Base-by-base conservation (phyloP, 106 monocot species). In the Alisma plantagoaquatica region DNA sequence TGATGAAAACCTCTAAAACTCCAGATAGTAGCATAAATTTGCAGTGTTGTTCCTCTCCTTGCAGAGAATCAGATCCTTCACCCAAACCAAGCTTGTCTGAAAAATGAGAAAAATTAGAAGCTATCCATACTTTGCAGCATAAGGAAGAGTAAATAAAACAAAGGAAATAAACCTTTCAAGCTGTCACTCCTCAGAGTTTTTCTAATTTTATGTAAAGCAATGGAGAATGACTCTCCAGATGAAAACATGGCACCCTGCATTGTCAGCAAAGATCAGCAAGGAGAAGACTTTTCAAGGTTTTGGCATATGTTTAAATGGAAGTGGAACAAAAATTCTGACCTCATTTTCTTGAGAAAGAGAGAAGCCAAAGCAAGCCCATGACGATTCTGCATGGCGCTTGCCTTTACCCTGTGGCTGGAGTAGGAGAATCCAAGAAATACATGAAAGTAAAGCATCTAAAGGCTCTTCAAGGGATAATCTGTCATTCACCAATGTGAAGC, bases 321-420 rank as follows among this genome's bases (percentile, higher is more conserved):
- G n/a, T n/a, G n/a, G n/a, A n/a, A n/a, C n/a, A n/a, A n/a, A n/a
- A n/a, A 38, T 14, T 38, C 6, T 38, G 9, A 94, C 94, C 78
- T 94, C 83, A 70, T 59, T 73, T n/a, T 96, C 84, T 68, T 81
- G 96, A 29, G 96, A 81, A 66, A 84, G 63, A 27, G 84, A 84
- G 31, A 96, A 96, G 23, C 70, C 80, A 59, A 89, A 78, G 76
- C 80, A 81, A 32, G 77, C 61, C 75, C 69, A 76, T 56, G 81
- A 63, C 44, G 51, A 30, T 16, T 78, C 73, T 54, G 73, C 61
- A 69, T 63, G 57, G 47, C 31, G 54, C 4, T 81, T 73, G 56
- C 69, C 49, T 63, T 76, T 79, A 32, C 30, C 45, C 35, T 65
- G 73, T 48, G 67, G 62, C 55, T 94, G 87, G 57, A 94, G 74